A percentile compares a stretch with the other conserved stretches of the same genome.
Evolutionary conservation across 2,329 filamentous ascomycete genomes (phyloP).

Genomic region (Neurospora crassa): DNA sequence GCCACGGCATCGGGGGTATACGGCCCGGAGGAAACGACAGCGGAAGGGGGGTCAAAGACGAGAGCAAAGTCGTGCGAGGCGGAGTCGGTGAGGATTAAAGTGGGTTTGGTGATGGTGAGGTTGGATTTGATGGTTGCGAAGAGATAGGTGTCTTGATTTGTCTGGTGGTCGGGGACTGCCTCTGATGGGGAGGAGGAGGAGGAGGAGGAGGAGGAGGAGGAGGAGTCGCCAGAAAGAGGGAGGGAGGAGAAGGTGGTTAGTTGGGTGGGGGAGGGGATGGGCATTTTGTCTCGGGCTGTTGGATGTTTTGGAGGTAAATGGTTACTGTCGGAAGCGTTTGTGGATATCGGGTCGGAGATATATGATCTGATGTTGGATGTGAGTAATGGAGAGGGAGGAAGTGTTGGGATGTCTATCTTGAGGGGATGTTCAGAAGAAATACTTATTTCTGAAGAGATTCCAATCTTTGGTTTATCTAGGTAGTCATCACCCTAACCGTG

Average conservation of each 20-base stretch:
- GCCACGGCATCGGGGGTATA: neutral
- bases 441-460: too few relatives aligned
- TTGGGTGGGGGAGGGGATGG: neutral
- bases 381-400: neutral
- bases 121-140: slow-evolving; percentile 37
- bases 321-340: too few relatives aligned
- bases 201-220: neutral
- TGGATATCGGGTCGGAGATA: too few relatives aligned
- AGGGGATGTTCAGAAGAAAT: neutral
- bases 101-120: slow-evolving; percentile 40
- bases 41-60: slow-evolving; percentile 27
- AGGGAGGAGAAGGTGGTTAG: neutral
- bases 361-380: too few relatives aligned
- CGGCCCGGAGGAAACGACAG: neutral
- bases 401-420: neutral
- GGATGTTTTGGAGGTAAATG: neutral
- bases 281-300: neutral
- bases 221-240: neutral
- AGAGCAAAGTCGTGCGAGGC: slow-evolving; percentile 32
- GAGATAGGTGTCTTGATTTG: slow-evolving; percentile 24
- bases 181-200: too few relatives aligned
- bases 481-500: too few relatives aligned
- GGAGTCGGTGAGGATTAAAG: slow-evolving; percentile 34
- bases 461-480: too few relatives aligned
- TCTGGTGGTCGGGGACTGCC: neutral